These are phyloP conservation scores for Olyra latifolia DNA, from an alignment of 176 grass and related monocot species.

Conservation along the genomic window DNA sequence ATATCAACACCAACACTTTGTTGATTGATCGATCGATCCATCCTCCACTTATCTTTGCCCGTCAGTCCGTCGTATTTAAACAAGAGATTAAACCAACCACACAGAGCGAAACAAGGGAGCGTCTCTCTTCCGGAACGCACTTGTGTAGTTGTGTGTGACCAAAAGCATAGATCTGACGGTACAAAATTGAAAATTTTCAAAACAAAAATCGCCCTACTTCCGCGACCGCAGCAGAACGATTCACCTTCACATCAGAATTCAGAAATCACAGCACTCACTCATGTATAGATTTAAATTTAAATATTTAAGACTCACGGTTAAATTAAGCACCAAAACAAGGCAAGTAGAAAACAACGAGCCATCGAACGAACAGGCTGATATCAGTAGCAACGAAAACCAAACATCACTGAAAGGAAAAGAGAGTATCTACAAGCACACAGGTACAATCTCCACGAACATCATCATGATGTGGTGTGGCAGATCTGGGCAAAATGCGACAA, in stretches of 20 bases:
- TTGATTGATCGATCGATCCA: too few relatives aligned
- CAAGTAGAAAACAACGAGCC: background rate
- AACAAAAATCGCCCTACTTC: background rate
- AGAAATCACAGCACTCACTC: background rate
- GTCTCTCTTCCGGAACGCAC: background rate
- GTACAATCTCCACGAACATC: background rate
- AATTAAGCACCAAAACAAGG: background rate
- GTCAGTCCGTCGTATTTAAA: too few relatives aligned
- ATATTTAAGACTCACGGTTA: background rate
- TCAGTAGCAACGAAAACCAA: constrained; percentile 11
- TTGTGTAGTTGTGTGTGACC: too few relatives aligned
- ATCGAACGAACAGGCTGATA: constrained; percentile 5
- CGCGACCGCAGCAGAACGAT: background rate
- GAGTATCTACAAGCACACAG: constrained; percentile 43
- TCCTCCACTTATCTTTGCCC: too few relatives aligned
- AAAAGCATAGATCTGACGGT: background rate
- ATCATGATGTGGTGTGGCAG: background rate
- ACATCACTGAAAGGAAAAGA: background rate
- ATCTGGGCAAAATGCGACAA: constrained; percentile 51
- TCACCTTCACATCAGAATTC: background rate
- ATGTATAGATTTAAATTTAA: too few relatives aligned
- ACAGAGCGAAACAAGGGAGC: too few relatives aligned
- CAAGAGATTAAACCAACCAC: too few relatives aligned
- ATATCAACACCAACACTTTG: too few relatives aligned
- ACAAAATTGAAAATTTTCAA: background rate